Percentiles rank a stretch among this genome's conserved stretches.
These are phyloP conservation scores for Chlorociboria aeruginascens DNA, from an alignment of 495 filamentous ascomycete species.

Conservation along the genomic window DNA sequence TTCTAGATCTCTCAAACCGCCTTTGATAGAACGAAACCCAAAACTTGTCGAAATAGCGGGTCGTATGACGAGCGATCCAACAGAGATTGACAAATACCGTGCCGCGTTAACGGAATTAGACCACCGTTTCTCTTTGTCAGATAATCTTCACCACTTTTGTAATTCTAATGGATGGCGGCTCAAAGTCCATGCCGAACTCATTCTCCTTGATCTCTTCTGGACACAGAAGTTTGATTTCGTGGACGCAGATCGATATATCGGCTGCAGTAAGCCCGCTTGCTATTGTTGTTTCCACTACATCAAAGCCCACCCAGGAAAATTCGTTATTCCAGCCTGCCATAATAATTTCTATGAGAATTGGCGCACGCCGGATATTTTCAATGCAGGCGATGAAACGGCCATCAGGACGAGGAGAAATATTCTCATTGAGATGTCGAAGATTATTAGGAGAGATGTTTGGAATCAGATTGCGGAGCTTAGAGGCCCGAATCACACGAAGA, in stretches of 20 bases:
- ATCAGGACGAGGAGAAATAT: neutral
- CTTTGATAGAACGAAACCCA: neutral
- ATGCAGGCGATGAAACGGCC: neutral
- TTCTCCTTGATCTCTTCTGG: constrained; percentile 3
- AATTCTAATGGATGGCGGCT: neutral
- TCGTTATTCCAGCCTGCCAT: neutral
- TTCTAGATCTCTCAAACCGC: neutral
- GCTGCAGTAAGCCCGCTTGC: constrained; percentile 6
- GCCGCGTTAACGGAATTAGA: neutral
- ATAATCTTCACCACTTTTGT: neutral
- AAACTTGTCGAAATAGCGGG: neutral
- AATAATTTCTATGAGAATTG: constrained; percentile 5
- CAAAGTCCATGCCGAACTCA: constrained; percentile 5
- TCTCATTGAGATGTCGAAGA: neutral
- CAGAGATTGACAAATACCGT: neutral
- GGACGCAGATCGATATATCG: constrained; percentile 2
- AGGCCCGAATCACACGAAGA: neutral
- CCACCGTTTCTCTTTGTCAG: neutral
- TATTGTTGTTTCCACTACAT: constrained; percentile 10
- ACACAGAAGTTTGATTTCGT: neutral
- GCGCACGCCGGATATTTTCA: constrained; percentile 1
- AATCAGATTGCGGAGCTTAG: neutral
- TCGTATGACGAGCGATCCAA: neutral
- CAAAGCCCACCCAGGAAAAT: constrained; percentile 7
- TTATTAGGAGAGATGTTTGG: neutral